Percentiles rank a stretch among this genome's conserved stretches.
Conservation (phyloP, 192 early-diverging fungal species). For the Entomortierella chlamydospora region DNA sequence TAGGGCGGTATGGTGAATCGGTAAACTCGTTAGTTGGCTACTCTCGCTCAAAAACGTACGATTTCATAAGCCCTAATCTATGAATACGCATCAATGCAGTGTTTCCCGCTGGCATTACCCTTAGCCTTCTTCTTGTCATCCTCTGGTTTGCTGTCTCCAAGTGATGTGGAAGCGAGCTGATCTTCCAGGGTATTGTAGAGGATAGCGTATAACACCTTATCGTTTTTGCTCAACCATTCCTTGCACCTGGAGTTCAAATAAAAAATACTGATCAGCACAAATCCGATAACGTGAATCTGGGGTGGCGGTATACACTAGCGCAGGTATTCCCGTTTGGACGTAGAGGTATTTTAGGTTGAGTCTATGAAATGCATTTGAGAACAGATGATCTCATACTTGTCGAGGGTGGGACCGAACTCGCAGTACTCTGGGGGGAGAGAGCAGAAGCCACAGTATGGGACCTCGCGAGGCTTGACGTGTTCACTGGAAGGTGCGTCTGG, state of each 20-base stretch:
- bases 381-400: constrained; percentile 63
- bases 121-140: constrained; percentile 62
- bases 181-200: constrained; percentile 42
- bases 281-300: not conserved
- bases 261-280: not conserved
- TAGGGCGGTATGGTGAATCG: not conserved
- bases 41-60: too few relatives aligned
- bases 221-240: constrained; percentile 54
- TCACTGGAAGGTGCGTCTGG: constrained; percentile 54
- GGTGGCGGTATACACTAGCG: not conserved
- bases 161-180: constrained; percentile 30
- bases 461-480: constrained; percentile 49
- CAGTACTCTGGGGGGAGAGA: constrained; percentile 78
- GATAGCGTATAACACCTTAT: constrained; percentile 27
- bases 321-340: not conserved
- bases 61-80: too few relatives aligned
- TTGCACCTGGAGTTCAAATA: constrained; percentile 26
- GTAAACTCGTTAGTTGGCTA: too few relatives aligned
- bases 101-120: constrained; percentile 25
- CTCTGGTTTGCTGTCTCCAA: constrained; percentile 27
- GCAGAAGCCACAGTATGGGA: constrained; percentile 54
- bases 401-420: constrained; percentile 85
- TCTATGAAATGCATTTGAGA: not conserved
- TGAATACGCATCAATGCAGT: not conserved
- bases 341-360: not conserved